Evolutionary conservation across 2,329 filamentous ascomycete genomes (phyloP), one percentile per base, ranked within the genome.

Genomic region (Fonsecaea erecta): DNA sequence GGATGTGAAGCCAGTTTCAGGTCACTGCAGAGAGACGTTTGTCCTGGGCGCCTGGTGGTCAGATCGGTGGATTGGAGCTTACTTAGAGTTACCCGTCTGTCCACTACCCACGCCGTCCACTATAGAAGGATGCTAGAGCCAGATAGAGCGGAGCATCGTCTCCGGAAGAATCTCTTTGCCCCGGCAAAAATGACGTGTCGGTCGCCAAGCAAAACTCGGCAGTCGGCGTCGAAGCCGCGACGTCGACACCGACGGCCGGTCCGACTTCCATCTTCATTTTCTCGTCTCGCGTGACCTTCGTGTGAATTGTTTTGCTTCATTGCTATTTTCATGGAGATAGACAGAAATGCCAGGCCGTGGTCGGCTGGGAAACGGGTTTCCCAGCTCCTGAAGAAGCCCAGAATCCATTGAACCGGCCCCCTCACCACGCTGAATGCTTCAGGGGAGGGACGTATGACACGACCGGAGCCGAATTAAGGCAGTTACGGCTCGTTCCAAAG

Each of bases 1-100:
- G 54, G 68, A 65, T 3, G 37, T 62, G 18, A 60, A 5, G 35
- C 55, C 55, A 8, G 28, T 30, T 8, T 30, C 28, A 4, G 3
- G 28, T 4, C 28, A 8, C 28, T 30, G 28, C 3, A 8, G 8
- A 30, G 28, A 30, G 28, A 30, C 28, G 8, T 30, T 30, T 30
- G 28, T 3, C 28, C 28, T 30, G 28, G 28, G 32, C 32, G 2
- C 32, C 2, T 7, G 32, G 6, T 6, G 32, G 32, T 12, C 2
- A 11, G 6, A 34, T 34, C 9, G 32, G 32, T 34, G 11, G 32
- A 34, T 34, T 34, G 2, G 4, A 34, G 2, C 12, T 12, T 7
- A 5, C 32, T 11, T 7, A 34, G 32, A 12, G 32, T 9, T 34
- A 11, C 2, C 32, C 4, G 4, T 34, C 9, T 12, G 32, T 34